Percentiles rank a stretch among this genome's conserved stretches.
Conservation (phyloP, 352 stramenopile genomes). For the Globisporangium lucens region DNA sequence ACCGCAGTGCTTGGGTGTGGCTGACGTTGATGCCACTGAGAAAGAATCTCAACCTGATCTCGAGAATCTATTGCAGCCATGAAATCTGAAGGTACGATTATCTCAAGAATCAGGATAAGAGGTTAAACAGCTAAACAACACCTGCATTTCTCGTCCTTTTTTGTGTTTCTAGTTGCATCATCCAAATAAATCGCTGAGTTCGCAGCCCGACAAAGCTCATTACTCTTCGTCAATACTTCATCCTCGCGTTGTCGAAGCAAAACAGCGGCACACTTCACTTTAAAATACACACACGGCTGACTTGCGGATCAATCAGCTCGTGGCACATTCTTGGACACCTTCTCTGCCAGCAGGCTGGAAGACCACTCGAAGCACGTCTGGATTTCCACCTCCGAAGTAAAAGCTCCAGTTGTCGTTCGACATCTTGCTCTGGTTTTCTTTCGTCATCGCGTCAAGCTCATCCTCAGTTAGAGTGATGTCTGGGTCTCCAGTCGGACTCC, state of each 20-base stretch:
- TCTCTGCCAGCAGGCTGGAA: slow-evolving; percentile 56
- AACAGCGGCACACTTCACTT: not conserved
- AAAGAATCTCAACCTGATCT: not conserved
- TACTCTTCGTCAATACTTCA: not conserved
- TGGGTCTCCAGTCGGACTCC: slow-evolving; percentile 50
- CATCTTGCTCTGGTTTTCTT: slow-evolving; percentile 70
- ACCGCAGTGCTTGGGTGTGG: not conserved
- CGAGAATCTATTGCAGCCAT: not conserved
- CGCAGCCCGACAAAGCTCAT: not conserved
- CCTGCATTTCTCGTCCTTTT: not conserved
- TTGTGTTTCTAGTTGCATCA: not conserved
- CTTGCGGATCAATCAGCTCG: slow-evolving; percentile 31
- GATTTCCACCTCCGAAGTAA: slow-evolving; percentile 39
- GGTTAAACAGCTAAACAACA: not conserved
- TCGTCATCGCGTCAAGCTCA: slow-evolving; percentile 51
- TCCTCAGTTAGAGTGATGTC: slow-evolving; percentile 39
- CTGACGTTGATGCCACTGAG: not conserved
- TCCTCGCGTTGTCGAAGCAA: not conserved
- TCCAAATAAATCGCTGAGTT: not conserved
- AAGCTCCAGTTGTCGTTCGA: slow-evolving; percentile 35
- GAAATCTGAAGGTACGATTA: not conserved
- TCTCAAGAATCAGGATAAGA: not conserved
- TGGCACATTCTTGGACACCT: slow-evolving; percentile 66
- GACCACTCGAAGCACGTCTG: slow-evolving; percentile 66
- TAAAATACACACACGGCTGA: not conserved